These are phyloP conservation scores for Tolypocladium sp. DNA, from an alignment of 2,329 filamentous ascomycete species.

Conservation along the genomic window DNA sequence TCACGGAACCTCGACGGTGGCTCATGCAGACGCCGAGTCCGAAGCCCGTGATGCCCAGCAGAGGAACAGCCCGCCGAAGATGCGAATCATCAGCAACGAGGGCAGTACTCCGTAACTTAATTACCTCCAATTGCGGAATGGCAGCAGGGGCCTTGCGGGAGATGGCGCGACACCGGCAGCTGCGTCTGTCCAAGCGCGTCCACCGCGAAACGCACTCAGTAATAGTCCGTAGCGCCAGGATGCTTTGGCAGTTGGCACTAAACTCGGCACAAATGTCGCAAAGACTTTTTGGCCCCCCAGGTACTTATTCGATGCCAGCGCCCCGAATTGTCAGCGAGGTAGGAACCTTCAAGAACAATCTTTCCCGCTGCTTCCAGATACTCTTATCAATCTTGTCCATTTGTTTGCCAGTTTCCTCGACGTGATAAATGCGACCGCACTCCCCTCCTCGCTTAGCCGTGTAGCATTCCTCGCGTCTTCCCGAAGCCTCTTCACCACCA, in stretches of 20 bases:
- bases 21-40: background rate
- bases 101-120: too few species aligned
- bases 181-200: background rate
- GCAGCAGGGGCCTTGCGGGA: background rate
- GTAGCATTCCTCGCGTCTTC: background rate
- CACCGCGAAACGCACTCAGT: background rate
- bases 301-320: background rate
- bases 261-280: background rate
- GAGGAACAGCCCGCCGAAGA: background rate
- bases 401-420: background rate
- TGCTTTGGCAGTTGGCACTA: background rate
- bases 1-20: background rate
- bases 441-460: background rate
- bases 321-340: background rate
- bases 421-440: background rate
- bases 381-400: background rate
- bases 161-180: background rate
- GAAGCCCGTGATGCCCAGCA: background rate
- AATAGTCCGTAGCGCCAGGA: background rate
- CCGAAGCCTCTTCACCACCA: background rate
- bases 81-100: background rate
- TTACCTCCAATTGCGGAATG: too few species aligned
- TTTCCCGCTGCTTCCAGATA: background rate
- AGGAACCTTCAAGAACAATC: constrained; percentile 4
- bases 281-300: background rate